These are phyloP conservation scores for Cercophora scortea DNA, from an alignment of 495 filamentous ascomycete species.

Conservation along the genomic window DNA sequence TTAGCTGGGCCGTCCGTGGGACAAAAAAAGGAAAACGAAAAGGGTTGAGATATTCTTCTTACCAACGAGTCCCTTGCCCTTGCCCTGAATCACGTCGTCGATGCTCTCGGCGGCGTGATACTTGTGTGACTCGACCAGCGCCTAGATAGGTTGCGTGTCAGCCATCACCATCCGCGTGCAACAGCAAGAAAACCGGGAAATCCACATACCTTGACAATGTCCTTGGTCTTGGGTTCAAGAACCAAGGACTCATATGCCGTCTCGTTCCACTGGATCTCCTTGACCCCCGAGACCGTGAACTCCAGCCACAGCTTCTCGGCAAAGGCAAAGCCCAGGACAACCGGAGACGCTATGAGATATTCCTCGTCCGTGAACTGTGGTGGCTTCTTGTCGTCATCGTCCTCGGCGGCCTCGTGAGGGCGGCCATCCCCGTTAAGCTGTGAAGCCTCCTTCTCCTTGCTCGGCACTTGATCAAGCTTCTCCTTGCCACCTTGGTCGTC, in stretches of 20 bases:
- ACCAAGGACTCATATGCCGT: conserved; percentile 20
- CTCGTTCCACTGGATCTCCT: conserved; percentile 29
- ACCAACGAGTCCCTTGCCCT: conserved; percentile 49
- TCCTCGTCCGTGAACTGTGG: conserved; percentile 75
- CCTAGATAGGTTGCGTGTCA: conserved; percentile 2
- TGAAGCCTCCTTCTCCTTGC: conserved; percentile 14
- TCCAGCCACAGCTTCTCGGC: conserved; percentile 88
- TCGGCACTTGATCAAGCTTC: conserved; percentile 56
- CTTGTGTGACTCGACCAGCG: conserved; percentile 22
- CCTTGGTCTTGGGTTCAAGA: conserved; percentile 21
- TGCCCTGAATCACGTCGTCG: conserved; percentile 48
- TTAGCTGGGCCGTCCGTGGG: not conserved
- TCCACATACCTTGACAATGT: conserved; percentile 48
- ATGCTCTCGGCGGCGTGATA: conserved; percentile 76
- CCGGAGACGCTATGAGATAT: conserved; percentile 80
- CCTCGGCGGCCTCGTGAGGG: conserved; percentile 24
- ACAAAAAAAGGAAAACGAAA: not conserved
- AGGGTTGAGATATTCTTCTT: conserved; percentile 28
- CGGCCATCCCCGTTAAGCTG: conserved; percentile 30
- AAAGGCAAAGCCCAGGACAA: conserved; percentile 90
- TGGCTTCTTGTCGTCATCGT: conserved; percentile 28
- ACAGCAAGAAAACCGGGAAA: not conserved
- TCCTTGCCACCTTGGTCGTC: conserved; percentile 59
- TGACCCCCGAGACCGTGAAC: conserved; percentile 76
- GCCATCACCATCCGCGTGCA: conserved; percentile 45